Base-by-base conservation (phyloP, 345 rosid species). In the Excoecaria cochinchinensis region DNA sequence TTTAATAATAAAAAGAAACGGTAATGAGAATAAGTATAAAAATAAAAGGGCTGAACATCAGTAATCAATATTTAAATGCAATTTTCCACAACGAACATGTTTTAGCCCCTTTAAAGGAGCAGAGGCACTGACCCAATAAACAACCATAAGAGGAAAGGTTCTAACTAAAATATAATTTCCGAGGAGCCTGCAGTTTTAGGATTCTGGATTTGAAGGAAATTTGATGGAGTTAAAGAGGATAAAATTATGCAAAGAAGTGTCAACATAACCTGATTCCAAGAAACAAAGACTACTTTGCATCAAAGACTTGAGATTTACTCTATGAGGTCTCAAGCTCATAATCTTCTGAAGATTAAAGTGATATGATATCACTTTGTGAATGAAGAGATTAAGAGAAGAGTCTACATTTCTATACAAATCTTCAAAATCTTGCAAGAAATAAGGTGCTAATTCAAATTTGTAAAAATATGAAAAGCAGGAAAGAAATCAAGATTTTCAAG, bases 1-100 rank as follows among this genome's bases (percentile, higher is more conserved):
- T 90, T 69, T 40, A 50, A 72, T 46, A 48, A 69, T 56, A 76
- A 14, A 17, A 50, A 56, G 48, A 75, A 24, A 69, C 1, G 57
- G 19, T 67, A 48, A 70, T 74, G 51, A 71, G 8, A 52, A 63
- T 7, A 48, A 47, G 22, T 13, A 0, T 51, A 47, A 11, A 63
- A 36, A 38, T 4, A 11, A 60, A 60, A 60, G 3, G 38, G 63
- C 4, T 65, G 25, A 15, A 19, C 52, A 19, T 39, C 19, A 21
- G 11, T 65, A 62, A 62, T 15, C 19, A 55, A 0, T 62, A 62
- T 14, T 62, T 38, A 4, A 17, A 62, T 36, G 42, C n/a, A 21
- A 17, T 21, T n/a, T 12, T 13, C 38, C 64, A 16, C 11, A 0
- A 62, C 21, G n/a, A 36, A 62, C 15, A 62, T 36, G 1, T 8